Conservation (phyloP, 192 early-diverging fungal genomes). For the Entomortierella lignicola region DNA sequence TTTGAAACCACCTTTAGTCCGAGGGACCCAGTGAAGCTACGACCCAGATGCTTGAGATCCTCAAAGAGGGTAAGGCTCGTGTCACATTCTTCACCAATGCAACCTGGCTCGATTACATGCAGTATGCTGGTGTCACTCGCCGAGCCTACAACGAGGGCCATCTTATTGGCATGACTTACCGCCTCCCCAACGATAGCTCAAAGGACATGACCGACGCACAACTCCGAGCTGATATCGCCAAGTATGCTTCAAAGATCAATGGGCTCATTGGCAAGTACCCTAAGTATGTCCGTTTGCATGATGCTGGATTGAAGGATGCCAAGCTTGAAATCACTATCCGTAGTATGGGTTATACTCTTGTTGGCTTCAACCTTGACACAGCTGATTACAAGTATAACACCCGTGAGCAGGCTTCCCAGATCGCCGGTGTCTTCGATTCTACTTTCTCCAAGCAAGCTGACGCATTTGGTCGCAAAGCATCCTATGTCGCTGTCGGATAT, state of each 20-base stretch:
- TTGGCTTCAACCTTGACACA: constrained; percentile 61
- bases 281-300: constrained; percentile 63
- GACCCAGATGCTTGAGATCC: constrained; percentile 60
- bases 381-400: constrained; percentile 60
- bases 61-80: constrained; percentile 60
- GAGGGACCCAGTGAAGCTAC: constrained; percentile 69
- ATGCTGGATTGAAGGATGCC: constrained; percentile 52
- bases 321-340: constrained; percentile 58
- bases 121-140: constrained; percentile 62
- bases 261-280: constrained; percentile 61
- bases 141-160: constrained; percentile 67
- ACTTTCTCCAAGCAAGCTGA: constrained; percentile 59
- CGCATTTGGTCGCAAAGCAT: constrained; percentile 59
- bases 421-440: constrained; percentile 54
- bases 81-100: constrained; percentile 66
- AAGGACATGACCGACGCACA: constrained; percentile 55
- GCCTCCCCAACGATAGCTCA: constrained; percentile 60
- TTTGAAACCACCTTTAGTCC: constrained; percentile 43
- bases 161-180: constrained; percentile 67
- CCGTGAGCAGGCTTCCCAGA: constrained; percentile 55
- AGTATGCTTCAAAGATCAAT: constrained; percentile 56
- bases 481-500: constrained; percentile 60
- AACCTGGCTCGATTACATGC: constrained; percentile 65
- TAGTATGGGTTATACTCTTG: constrained; percentile 57
- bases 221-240: constrained; percentile 57